phyloP scores from a whole-genome alignment of 768 basidiomycete genomes.

The Auricularia auricula-judae region DNA sequence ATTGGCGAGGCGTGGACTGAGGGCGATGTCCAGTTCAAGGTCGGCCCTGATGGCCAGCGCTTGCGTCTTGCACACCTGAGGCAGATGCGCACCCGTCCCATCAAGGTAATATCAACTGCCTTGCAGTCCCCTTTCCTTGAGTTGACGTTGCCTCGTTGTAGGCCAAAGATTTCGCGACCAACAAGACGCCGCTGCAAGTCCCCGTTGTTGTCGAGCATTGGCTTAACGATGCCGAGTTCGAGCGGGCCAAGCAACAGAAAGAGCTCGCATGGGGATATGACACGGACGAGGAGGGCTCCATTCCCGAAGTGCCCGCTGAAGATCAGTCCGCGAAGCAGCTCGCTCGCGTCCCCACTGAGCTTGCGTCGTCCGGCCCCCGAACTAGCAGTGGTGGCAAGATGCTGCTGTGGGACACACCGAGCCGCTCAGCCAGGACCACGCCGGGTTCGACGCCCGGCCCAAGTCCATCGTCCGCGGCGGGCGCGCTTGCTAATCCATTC shows the following conservation, averaged over 20 bases:
- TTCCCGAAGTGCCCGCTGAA: slow-evolving; percentile 14
- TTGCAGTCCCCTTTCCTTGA: neutral
- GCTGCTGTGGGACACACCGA: slow-evolving; percentile 7
- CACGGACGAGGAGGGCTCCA: neutral
- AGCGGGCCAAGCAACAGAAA: slow-evolving; percentile 46
- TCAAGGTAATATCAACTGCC: slow-evolving; percentile 43
- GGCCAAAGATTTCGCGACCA: slow-evolving; percentile 73
- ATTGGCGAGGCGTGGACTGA: slow-evolving; percentile 72
- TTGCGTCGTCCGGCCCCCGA: neutral
- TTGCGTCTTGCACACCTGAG: slow-evolving; percentile 62
- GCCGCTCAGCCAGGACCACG: neutral
- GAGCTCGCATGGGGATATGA: slow-evolving; percentile 52
- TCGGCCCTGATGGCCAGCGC: slow-evolving; percentile 57
- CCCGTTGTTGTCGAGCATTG: slow-evolving; percentile 71
- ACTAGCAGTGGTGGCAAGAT: slow-evolving; percentile 1
- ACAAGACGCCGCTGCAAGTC: slow-evolving; percentile 34
- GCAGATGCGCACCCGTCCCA: slow-evolving; percentile 55
- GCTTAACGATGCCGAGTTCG: slow-evolving; percentile 67
- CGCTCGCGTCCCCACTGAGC: neutral
- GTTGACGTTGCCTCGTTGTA: slow-evolving; percentile 19
- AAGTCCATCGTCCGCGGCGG: neutral
- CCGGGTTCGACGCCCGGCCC: slow-evolving; percentile 1
- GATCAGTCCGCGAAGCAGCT: slow-evolving; percentile 18
- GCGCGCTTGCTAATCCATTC: slow-evolving; percentile 7
- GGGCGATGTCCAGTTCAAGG: slow-evolving; percentile 59